Evolutionary conservation across 176 grass and related monocot genomes (phyloP), one percentile per base, ranked within the genome.

Genomic region (Paspalum vaginatum): DNA sequence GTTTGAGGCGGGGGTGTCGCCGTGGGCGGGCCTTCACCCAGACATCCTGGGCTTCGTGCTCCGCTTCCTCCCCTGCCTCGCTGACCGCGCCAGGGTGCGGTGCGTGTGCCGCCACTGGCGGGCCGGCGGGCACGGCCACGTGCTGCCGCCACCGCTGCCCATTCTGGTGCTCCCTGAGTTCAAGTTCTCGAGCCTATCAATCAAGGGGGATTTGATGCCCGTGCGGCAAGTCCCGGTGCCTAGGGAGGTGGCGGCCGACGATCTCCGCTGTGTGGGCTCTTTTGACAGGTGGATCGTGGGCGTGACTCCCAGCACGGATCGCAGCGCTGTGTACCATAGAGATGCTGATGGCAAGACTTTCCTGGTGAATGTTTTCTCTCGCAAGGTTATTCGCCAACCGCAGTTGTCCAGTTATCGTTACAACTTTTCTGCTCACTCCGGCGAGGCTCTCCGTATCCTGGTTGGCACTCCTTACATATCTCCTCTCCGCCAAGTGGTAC

Each of bases 341-440:
- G 24, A 40, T 32, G 25, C 0, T 1, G 63, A 76, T 48, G 61
- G 61, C 4, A 62, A 47, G 8, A 66, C 70, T 50, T 67, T 84
- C 61, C 44, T 76, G 50, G 16, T 84, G 17, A 76, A 76, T 18
- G 72, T 11, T 25, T 84, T 84, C 51, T 84, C 72, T 27, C 16
- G 9, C 2, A 13, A 56, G 38, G 7, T 67, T 2, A 20, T 76
- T n/a, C 21, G 49, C 7, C 51, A 58, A 0, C 61, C 71, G 4
- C 5, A 12, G 0, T 39, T 44, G 24, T 55, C 0, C 45, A 14
- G 9, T 75, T 5, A 15, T 10, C 41, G 37, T 6, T 83, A 18
- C 57, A 11, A 22, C 37, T 18, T 2, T 46, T 37, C 52, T 38
- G 12, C 14, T 8, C 61, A 62, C 68, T 52, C n/a, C 13, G 2